phyloP scores from a whole-genome alignment of 1,284 basidiomycete species.

The Sutorius eximius region DNA sequence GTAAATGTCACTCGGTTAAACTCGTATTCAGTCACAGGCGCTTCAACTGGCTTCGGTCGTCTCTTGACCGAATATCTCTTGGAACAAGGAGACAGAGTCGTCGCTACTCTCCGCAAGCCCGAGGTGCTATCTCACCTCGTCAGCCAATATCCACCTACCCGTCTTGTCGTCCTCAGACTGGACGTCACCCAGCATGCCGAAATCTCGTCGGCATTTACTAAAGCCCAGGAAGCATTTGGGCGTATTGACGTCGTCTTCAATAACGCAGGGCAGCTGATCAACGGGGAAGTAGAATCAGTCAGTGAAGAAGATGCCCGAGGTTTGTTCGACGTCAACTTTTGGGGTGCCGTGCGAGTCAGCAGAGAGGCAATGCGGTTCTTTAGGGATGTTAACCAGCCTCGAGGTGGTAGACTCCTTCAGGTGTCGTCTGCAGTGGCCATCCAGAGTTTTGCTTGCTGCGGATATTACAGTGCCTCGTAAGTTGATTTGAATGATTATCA shows the following conservation, averaged over 20 bases:
- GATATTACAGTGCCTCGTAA: constrained; percentile 28
- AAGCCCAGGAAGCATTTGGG: constrained; percentile 37
- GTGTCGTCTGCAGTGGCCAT: constrained; percentile 29
- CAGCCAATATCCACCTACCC: constrained; percentile 24
- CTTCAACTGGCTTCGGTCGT: constrained; percentile 27
- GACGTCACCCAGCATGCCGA: constrained; percentile 38
- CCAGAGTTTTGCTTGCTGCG: not conserved
- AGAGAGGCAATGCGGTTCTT: constrained; percentile 37
- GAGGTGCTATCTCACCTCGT: constrained; percentile 30
- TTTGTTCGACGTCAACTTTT: constrained; percentile 39
- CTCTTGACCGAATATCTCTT: constrained; percentile 22
- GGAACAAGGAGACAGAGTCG: constrained; percentile 34
- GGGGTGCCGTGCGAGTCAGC: constrained; percentile 36
- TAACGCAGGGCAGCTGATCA: constrained; percentile 21
- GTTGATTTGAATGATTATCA: not conserved
- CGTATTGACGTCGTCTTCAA: constrained; percentile 46
- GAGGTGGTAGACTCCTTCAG: constrained; percentile 36
- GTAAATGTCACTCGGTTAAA: not conserved
- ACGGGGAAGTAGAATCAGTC: constrained; percentile 24
- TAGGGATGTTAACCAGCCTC: constrained; percentile 38
- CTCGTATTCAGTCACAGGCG: constrained; percentile 25
- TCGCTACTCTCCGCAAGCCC: constrained; percentile 38
- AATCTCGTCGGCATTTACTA: constrained; percentile 36
- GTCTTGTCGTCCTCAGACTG: constrained; percentile 38
- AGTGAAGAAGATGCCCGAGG: constrained; percentile 26